Conservation (phyloP, 78 protist genomes). For the Planoprotostelium fungivorum region DNA sequence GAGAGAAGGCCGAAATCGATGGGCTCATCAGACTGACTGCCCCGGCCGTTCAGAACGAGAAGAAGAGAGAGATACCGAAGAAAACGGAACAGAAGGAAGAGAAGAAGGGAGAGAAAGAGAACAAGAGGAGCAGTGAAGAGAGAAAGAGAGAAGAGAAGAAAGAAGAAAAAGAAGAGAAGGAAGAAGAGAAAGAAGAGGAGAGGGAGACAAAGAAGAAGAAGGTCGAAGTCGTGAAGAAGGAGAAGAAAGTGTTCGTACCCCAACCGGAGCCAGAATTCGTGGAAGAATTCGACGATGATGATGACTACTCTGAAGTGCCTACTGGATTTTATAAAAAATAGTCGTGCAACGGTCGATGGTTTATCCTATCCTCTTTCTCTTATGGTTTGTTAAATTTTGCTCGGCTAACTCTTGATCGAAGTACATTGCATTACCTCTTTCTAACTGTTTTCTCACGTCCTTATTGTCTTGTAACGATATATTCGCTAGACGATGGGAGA, state of each 20-base stretch:
- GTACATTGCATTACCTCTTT: too few relatives aligned
- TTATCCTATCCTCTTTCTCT: too few relatives aligned
- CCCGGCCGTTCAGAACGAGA: background rate
- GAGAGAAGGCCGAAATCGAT: background rate
- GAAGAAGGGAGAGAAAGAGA: background rate
- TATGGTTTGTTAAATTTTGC: too few relatives aligned
- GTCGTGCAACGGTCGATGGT: too few relatives aligned
- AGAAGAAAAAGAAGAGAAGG: background rate
- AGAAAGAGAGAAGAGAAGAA: background rate
- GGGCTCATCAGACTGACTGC: background rate
- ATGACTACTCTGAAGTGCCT: background rate
- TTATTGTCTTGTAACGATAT: too few relatives aligned
- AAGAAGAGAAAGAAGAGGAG: background rate
- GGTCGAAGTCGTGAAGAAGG: background rate
- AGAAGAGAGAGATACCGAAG: background rate
- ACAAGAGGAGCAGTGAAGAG: background rate
- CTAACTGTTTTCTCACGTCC: too few relatives aligned
- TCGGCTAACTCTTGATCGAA: too few relatives aligned
- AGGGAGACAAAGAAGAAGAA: background rate
- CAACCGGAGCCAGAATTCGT: background rate
- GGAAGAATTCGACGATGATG: background rate
- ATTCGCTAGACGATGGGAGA: too few relatives aligned
- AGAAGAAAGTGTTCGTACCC: background rate
- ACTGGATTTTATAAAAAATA: background rate
- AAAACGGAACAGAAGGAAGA: background rate